Conservation (phyloP, 208 protist genomes). For the Tritrichomonas foetus region DNA sequence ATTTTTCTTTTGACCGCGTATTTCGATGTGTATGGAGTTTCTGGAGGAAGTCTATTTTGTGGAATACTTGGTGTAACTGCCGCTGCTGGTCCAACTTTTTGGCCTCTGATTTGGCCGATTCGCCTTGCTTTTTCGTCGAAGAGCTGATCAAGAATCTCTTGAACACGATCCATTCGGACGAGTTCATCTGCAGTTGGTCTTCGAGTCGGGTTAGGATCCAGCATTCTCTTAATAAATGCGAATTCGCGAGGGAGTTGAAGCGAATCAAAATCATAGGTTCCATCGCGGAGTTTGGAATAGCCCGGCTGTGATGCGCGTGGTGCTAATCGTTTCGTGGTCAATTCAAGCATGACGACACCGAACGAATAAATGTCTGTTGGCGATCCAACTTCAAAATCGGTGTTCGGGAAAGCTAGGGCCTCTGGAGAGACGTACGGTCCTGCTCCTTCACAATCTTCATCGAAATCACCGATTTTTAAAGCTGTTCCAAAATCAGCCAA, state of each 20-base stretch:
- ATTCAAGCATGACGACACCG: background rate
- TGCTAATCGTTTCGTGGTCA: background rate
- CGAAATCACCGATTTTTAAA: background rate
- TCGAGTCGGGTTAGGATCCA: background rate
- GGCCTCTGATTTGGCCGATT: background rate
- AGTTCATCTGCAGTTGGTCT: background rate
- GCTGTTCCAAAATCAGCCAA: background rate
- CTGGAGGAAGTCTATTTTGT: background rate
- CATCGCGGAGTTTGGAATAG: background rate
- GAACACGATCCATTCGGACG: background rate
- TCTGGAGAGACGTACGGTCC: constrained; percentile 29
- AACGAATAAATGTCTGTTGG: constrained; percentile 17
- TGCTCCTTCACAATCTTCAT: constrained; percentile 23
- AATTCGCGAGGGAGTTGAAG: background rate
- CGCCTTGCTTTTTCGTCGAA: background rate
- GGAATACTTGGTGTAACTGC: background rate
- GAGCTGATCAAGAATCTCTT: background rate
- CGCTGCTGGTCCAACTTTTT: background rate
- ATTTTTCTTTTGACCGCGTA: background rate
- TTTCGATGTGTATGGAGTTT: constrained; percentile 2
- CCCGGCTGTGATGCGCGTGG: background rate
- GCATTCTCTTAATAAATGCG: background rate
- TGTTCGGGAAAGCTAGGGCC: background rate
- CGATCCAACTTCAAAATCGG: background rate
- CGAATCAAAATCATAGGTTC: background rate